A percentile compares a stretch with the other conserved stretches of the same genome.
Evolutionary conservation across 441 rosid genomes (phyloP).

Genomic region (Euphorbia corollata): DNA sequence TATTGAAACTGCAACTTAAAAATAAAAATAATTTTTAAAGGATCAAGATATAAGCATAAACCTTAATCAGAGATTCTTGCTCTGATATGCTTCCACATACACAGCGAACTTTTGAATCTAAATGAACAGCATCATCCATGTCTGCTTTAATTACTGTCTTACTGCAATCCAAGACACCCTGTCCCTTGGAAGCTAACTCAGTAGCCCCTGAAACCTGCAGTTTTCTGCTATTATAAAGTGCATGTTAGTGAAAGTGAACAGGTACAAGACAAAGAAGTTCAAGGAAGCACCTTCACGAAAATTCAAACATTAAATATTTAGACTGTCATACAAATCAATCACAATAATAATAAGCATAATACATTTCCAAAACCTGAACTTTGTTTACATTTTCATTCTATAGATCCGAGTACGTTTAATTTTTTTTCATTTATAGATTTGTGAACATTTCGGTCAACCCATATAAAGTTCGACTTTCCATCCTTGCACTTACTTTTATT

Average conservation of each 20-base stretch:
- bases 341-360: background rate
- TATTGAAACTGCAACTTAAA: background rate
- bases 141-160: constrained; percentile 60
- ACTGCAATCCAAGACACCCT: constrained; percentile 56
- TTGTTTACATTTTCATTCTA: background rate
- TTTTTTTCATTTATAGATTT: too few relatives aligned
- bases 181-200: constrained; percentile 84
- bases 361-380: background rate
- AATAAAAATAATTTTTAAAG: background rate
- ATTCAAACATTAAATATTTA: background rate
- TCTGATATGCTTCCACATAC: constrained; percentile 78
- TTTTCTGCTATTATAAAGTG: constrained; percentile 44
- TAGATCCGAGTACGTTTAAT: background rate
- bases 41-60: constrained; percentile 19
- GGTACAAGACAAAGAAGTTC: constrained; percentile 4
- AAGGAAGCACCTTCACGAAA: background rate
- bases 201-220: constrained; percentile 87
- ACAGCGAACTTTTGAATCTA: constrained; percentile 74
- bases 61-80: constrained; percentile 74
- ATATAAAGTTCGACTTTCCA: background rate
- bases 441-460: background rate
- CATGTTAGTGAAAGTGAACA: constrained; percentile 17
- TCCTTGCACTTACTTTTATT: background rate
- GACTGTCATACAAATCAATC: background rate
- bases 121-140: constrained; percentile 40